These are phyloP conservation scores for Aspergillus transmontanensis DNA, from an alignment of 2,329 filamentous ascomycete genomes.

Conservation along the genomic window DNA sequence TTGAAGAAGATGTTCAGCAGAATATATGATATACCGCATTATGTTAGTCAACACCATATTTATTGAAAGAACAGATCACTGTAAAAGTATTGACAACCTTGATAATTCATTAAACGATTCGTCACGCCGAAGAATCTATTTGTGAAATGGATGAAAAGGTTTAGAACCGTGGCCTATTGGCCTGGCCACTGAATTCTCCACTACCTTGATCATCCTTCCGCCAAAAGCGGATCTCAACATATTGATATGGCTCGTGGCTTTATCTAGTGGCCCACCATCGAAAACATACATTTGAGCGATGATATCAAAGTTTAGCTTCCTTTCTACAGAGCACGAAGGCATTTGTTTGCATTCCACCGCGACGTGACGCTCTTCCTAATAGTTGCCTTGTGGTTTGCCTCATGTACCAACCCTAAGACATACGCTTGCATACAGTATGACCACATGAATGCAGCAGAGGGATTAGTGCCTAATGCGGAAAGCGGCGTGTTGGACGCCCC, in stretches of 20 bases:
- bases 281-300: too few relatives aligned
- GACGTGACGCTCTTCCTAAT: not conserved
- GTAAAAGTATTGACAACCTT: not conserved
- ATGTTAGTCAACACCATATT: not conserved
- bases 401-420: too few relatives aligned
- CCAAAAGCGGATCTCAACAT: not conserved
- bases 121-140: not conserved
- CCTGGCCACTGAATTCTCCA: not conserved
- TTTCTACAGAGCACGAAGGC: too few relatives aligned
- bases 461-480: not conserved
- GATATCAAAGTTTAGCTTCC: not conserved
- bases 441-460: not conserved
- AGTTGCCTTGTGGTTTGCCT: not conserved
- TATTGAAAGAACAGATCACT: not conserved
- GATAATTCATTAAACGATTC: not conserved
- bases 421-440: not conserved
- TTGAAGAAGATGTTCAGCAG: not conserved
- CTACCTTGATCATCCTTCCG: not conserved
- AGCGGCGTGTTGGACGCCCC: not conserved
- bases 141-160: not conserved
- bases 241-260: not conserved
- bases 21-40: not conserved
- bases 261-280: not conserved
- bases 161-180: not conserved
- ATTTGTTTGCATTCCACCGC: too few relatives aligned